phyloP scores from a whole-genome alignment of 305 asterid genomes.

The Fraxinus ornus region DNA sequence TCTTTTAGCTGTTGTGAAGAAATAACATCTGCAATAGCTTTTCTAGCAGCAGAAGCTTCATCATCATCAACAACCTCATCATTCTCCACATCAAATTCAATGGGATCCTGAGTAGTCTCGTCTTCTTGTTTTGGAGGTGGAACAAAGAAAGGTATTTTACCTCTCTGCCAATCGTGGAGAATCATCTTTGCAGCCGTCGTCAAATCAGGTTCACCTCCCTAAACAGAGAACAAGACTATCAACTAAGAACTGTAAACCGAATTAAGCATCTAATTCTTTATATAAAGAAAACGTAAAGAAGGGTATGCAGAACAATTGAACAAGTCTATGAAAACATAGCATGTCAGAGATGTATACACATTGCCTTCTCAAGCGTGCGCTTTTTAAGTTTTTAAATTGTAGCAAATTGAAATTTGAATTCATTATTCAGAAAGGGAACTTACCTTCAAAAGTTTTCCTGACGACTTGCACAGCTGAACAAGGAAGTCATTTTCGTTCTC shows the following conservation, averaged over 20 bases:
- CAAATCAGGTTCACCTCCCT: slow-evolving; percentile 98
- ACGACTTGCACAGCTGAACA: slow-evolving; percentile 71
- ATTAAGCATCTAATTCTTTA: neutral
- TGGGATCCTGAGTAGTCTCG: slow-evolving; percentile 28
- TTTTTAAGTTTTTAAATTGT: neutral
- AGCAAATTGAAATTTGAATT: neutral
- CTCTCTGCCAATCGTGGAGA: slow-evolving; percentile 98
- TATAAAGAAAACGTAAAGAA: neutral
- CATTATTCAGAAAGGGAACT: neutral
- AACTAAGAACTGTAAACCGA: neutral
- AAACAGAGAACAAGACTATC: neutral
- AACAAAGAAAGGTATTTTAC: slow-evolving; percentile 80
- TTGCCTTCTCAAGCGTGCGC: neutral
- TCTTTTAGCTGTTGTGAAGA: slow-evolving; percentile 66
- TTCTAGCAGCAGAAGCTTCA: slow-evolving; percentile 52
- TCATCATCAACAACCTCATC: slow-evolving; percentile 34
- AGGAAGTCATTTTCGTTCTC: slow-evolving; percentile 81
- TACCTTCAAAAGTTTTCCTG: slow-evolving; percentile 90
- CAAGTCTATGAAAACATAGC: neutral
- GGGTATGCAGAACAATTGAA: neutral
- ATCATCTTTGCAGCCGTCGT: slow-evolving; percentile 90
- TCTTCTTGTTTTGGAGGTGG: slow-evolving; percentile 73
- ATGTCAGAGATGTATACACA: neutral
- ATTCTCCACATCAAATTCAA: slow-evolving; percentile 26
- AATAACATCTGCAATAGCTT: slow-evolving; percentile 59